These are phyloP conservation scores for Serendipita sp. DNA, from an alignment of 768 basidiomycete species.

Conservation along the genomic window DNA sequence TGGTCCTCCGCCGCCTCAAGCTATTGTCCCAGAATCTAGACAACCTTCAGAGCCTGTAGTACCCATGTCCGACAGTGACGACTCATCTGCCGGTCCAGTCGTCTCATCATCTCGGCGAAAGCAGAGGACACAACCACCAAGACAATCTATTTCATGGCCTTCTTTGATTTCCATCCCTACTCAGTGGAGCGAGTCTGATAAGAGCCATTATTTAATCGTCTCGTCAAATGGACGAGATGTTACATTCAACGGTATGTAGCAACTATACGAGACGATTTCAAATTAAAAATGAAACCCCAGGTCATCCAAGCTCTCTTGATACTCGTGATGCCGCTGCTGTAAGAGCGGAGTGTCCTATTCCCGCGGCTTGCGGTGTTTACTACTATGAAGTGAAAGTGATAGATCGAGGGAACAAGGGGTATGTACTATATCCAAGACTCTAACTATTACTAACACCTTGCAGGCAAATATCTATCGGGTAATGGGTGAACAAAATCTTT, in stretches of 20 bases:
- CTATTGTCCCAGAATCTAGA: background rate
- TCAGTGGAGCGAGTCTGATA: constrained; percentile 60
- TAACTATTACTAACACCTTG: background rate
- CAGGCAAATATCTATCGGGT: constrained; percentile 76
- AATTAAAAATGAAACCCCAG: constrained; percentile 20
- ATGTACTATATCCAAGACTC: constrained; percentile 15
- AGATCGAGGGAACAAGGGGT: constrained; percentile 72
- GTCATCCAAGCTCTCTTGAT: constrained; percentile 42
- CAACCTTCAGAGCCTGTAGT: background rate
- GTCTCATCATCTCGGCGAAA: background rate
- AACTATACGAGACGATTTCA: constrained; percentile 5
- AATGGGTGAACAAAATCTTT: constrained; percentile 2
- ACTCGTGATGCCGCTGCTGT: constrained; percentile 67
- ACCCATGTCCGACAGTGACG: background rate
- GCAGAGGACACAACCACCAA: background rate
- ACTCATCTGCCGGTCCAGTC: background rate
- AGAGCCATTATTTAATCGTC: constrained; percentile 41
- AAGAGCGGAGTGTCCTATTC: constrained; percentile 61
- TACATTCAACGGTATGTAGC: constrained; percentile 42
- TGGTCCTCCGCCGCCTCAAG: background rate
- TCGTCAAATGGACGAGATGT: constrained; percentile 60
- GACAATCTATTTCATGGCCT: background rate
- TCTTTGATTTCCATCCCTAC: constrained; percentile 29
- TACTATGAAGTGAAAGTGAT: constrained; percentile 86
- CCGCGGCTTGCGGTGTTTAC: constrained; percentile 76